These are phyloP conservation scores for Viridothelium virens DNA, from an alignment of 495 filamentous ascomycete genomes.

Conservation along the genomic window DNA sequence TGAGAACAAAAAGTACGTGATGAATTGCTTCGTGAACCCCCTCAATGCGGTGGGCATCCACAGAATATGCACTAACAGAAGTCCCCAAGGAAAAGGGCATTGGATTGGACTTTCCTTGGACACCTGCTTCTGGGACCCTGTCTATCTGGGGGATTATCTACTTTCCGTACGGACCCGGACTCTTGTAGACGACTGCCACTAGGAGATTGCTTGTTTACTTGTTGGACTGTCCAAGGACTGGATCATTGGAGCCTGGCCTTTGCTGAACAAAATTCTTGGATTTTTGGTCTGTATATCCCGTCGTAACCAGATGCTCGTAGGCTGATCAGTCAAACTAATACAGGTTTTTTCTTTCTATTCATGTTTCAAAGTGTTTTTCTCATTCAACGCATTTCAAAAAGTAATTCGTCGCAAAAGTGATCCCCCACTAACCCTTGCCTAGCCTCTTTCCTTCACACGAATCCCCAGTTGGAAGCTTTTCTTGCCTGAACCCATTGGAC, in stretches of 20 bases:
- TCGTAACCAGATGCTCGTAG: background rate
- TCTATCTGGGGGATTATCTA: background rate
- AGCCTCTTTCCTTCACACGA: conserved; percentile 11
- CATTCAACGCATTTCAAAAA: background rate
- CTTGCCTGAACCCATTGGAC: conserved; percentile 8
- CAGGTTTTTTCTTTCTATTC: background rate
- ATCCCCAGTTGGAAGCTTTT: conserved; percentile 2
- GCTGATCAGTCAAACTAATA: background rate
- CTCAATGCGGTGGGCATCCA: background rate
- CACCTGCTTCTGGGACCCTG: background rate
- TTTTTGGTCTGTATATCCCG: conserved; percentile 5
- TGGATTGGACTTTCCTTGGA: background rate
- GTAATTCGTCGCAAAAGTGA: background rate
- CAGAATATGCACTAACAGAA: conserved; percentile 4
- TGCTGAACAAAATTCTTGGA: background rate
- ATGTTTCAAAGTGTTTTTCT: background rate
- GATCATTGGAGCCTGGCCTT: background rate
- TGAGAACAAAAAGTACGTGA: background rate
- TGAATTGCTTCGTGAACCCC: background rate
- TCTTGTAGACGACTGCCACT: background rate
- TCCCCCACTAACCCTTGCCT: conserved; percentile 4
- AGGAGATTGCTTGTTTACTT: background rate
- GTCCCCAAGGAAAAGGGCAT: conserved; percentile 3
- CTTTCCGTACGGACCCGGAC: background rate
- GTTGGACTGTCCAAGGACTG: background rate